Percentiles rank a stretch among this genome's conserved stretches.
phyloP scores from a whole-genome alignment of 345 rosid genomes.

The Hypericum perforatum region DNA sequence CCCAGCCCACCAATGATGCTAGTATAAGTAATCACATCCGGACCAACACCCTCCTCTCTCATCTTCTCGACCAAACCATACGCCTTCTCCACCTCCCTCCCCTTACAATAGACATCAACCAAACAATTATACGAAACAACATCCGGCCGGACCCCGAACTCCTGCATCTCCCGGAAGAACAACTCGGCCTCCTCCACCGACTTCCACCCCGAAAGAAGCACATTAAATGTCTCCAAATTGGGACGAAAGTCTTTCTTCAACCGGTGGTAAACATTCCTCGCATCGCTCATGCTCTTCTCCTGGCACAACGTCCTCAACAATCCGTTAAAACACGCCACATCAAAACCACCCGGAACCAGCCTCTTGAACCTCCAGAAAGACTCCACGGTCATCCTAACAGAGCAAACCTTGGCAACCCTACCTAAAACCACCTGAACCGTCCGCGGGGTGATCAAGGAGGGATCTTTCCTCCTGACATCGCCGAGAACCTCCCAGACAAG shows the following conservation, averaged over 20 bases:
- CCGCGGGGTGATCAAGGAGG: slow-evolving; percentile 46
- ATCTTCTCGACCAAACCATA: slow-evolving; percentile 47
- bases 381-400: slow-evolving; percentile 63
- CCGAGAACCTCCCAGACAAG: slow-evolving; percentile 62
- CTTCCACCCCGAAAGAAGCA: slow-evolving; percentile 82
- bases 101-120: slow-evolving; percentile 80
- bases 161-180: slow-evolving; percentile 65
- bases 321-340: slow-evolving; percentile 56
- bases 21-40: slow-evolving; percentile 74
- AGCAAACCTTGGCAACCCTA: slow-evolving; percentile 70
- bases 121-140: slow-evolving; percentile 70
- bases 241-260: slow-evolving; percentile 59
- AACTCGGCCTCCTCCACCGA: slow-evolving; percentile 62
- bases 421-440: slow-evolving; percentile 77
- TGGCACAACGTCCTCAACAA: slow-evolving; percentile 76
- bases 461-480: slow-evolving; percentile 52
- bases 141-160: slow-evolving; percentile 62
- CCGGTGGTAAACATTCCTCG: slow-evolving; percentile 71
- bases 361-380: slow-evolving; percentile 62
- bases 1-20: slow-evolving; percentile 75
- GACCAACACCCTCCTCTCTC: slow-evolving; percentile 46
- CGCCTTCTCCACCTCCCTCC: slow-evolving; percentile 57
- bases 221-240: slow-evolving; percentile 68
- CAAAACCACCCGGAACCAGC: slow-evolving; percentile 45
- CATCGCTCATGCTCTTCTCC: slow-evolving; percentile 84